phyloP scores from a whole-genome alignment of 352 stramenopile species.

The Globisporangium paroecandrum region DNA sequence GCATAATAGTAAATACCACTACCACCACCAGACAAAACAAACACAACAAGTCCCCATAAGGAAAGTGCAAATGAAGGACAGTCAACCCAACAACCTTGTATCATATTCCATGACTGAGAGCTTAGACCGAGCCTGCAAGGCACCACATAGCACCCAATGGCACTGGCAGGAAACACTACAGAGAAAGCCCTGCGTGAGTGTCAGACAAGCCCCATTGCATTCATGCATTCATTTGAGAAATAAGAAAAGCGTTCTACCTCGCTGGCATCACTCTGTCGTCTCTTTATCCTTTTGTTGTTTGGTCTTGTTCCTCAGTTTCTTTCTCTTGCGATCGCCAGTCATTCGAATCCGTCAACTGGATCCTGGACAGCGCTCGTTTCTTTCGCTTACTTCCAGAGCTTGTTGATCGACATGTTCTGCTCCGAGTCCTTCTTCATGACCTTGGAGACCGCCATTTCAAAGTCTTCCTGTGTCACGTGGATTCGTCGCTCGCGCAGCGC shows the following conservation, averaged over 20 bases:
- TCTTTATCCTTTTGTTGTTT: background rate
- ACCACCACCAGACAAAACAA: background rate
- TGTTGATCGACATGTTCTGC: conserved; percentile 96
- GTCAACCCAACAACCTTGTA: background rate
- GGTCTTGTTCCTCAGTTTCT: background rate
- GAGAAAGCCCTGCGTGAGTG: background rate
- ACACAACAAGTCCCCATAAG: background rate
- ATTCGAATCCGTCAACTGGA: background rate
- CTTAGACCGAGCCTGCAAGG: background rate
- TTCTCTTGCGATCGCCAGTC: background rate
- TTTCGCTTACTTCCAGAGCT: conserved; percentile 98
- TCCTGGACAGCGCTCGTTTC: background rate
- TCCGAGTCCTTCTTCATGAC: conserved; percentile 99
- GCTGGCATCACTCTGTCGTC: background rate
- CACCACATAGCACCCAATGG: background rate
- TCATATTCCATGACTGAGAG: background rate
- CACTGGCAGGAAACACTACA: background rate
- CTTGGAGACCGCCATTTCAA: conserved; percentile 99
- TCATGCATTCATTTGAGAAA: background rate
- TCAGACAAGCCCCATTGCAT: background rate
- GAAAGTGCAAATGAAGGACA: background rate
- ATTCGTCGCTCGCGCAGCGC: conserved; percentile 98
- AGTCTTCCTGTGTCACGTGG: conserved; percentile 99
- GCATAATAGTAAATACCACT: background rate
- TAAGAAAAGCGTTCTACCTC: background rate